A percentile compares a stretch with the other conserved stretches of the same genome.
These are phyloP conservation scores for Diaporthe humulicola DNA, from an alignment of 2,329 filamentous ascomycete species.

Conservation along the genomic window DNA sequence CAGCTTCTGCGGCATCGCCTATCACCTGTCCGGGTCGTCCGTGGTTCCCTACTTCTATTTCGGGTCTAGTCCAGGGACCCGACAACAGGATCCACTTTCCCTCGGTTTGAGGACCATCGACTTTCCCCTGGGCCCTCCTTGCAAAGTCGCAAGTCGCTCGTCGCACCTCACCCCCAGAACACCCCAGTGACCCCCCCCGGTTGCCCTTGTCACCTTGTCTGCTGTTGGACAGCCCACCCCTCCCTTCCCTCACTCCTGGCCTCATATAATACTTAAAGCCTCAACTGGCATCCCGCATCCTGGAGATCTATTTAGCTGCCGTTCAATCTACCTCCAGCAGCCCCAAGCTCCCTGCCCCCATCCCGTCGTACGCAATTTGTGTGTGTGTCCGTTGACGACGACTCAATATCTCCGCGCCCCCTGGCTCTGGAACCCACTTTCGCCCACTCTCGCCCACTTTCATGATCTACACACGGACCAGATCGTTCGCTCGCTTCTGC, in stretches of 20 bases:
- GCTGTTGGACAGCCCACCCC: constrained; percentile 32
- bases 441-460: constrained; percentile 36
- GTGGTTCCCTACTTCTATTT: constrained; percentile 26
- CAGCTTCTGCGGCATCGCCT: constrained; percentile 31
- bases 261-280: constrained; percentile 41
- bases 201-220: constrained; percentile 36
- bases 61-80: constrained; percentile 25
- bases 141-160: constrained; percentile 36
- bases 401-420: constrained; percentile 39
- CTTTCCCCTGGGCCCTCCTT: constrained; percentile 34
- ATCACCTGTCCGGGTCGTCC: constrained; percentile 29
- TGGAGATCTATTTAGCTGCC: background rate
- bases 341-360: constrained; percentile 24
- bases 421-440: constrained; percentile 30
- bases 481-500: constrained; percentile 39
- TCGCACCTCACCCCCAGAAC: constrained; percentile 20
- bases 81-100: constrained; percentile 29
- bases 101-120: constrained; percentile 32
- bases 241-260: constrained; percentile 31
- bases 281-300: constrained; percentile 11
- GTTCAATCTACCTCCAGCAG: constrained; percentile 33
- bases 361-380: constrained; percentile 32
- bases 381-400: constrained; percentile 36
- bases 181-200: background rate
- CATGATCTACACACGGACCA: constrained; percentile 40